A percentile compares a stretch with the other conserved stretches of the same genome.
Conservation (phyloP, 169 alveolate genomes). For the Plasmodium knowlesi region DNA sequence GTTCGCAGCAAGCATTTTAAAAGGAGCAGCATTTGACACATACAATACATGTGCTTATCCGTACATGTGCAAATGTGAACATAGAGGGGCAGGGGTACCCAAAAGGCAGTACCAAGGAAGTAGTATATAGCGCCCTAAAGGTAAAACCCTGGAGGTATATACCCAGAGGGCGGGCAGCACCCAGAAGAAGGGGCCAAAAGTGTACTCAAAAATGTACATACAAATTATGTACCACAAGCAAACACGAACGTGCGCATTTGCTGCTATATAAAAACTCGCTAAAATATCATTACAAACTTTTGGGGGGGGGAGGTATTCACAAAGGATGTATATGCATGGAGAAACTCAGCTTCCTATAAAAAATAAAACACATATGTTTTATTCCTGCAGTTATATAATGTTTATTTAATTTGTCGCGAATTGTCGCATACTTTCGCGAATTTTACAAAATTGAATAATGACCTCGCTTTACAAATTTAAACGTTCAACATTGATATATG, state of each 20-base stretch:
- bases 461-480: background rate
- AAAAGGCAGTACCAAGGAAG: background rate
- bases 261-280: slow-evolving; percentile 1
- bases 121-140: background rate
- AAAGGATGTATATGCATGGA: background rate
- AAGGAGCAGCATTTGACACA: background rate
- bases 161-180: background rate
- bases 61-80: background rate
- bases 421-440: background rate
- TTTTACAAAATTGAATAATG: background rate
- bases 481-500: background rate
- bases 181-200: background rate
- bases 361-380: background rate
- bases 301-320: background rate
- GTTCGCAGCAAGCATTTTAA: background rate
- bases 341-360: background rate
- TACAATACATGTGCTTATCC: background rate
- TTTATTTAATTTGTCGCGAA: background rate
- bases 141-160: background rate
- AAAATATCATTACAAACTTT: background rate
- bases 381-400: background rate
- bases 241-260: background rate
- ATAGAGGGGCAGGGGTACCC: background rate
- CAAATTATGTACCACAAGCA: slow-evolving; percentile 3
- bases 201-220: background rate